Evolutionary conservation across 768 basidiomycete species (phyloP).

Genomic region (Russula lepida): DNA sequence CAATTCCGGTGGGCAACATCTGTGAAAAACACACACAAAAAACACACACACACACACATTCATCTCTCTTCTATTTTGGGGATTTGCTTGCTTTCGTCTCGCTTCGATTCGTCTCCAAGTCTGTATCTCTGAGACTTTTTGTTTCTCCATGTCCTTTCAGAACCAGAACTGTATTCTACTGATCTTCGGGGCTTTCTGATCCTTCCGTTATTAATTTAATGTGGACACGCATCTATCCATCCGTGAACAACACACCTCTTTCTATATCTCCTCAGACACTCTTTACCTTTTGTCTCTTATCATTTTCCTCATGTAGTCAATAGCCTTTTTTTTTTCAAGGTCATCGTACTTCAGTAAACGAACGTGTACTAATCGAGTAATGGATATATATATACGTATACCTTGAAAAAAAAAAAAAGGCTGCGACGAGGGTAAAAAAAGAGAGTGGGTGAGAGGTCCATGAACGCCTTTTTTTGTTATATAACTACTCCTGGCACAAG

Average conservation of each 20-base stretch:
- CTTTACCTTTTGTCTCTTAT: not conserved
- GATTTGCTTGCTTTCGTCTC: not conserved
- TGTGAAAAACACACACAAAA: not conserved
- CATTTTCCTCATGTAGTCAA: not conserved
- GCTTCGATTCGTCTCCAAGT: not conserved
- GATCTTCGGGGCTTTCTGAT: not conserved
- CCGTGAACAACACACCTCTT: not conserved
- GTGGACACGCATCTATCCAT: not conserved
- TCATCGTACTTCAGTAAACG: not conserved
- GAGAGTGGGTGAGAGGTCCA: not conserved
- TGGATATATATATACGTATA: not conserved
- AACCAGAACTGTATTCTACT: not conserved
- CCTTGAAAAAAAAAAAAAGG: not conserved
- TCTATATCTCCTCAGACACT: not conserved
- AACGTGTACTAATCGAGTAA: conserved; percentile 1
- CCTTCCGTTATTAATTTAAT: not conserved
- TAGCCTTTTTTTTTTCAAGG: not conserved
- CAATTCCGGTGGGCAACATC: not conserved
- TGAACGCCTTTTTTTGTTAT: not conserved
- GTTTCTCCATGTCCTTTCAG: too few relatives aligned
- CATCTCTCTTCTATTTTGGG: not conserved
- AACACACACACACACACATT: too few relatives aligned
- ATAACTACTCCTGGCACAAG: not conserved
- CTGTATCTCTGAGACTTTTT: not conserved
- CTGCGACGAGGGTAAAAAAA: not conserved